Conservation (phyloP, 2,329 filamentous ascomycete species). For the Penicillium sp. region DNA sequence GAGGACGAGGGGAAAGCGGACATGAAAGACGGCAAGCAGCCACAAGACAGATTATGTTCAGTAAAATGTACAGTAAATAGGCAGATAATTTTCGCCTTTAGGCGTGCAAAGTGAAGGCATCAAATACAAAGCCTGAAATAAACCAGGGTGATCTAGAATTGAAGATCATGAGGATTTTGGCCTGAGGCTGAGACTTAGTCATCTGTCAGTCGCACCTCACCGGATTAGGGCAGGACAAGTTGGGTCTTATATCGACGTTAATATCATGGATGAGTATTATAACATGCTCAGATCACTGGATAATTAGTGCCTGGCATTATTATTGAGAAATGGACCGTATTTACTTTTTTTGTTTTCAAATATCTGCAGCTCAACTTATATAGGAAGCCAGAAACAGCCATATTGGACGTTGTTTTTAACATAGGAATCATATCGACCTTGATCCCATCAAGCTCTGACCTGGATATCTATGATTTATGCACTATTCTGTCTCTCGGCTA, state of each 20-base stretch:
- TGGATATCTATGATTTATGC: no score
- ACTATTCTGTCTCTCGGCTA: no score
- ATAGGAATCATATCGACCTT: no score
- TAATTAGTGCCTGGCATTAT: not conserved
- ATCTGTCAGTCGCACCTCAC: not conserved
- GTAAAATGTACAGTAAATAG: not conserved
- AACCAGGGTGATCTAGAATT: not conserved
- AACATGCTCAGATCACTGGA: not conserved
- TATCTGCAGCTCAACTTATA: not conserved
- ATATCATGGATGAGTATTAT: no score
- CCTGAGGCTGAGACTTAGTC: constrained; percentile 4
- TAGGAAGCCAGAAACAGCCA: not conserved
- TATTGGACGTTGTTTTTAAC: not conserved
- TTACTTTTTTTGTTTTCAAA: not conserved
- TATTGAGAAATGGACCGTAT: not conserved
- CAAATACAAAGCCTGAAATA: constrained; percentile 1
- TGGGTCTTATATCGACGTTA: not conserved
- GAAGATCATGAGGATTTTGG: not conserved
- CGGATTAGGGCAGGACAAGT: not conserved
- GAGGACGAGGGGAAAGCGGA: constrained; percentile 9
- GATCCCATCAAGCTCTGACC: no score
- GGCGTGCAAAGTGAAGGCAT: not conserved
- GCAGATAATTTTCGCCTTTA: not conserved
- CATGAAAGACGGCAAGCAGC: constrained; percentile 25
- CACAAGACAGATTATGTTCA: not conserved